A percentile compares a stretch with the other conserved stretches of the same genome.
These are phyloP conservation scores for Rubroshorea leprosula DNA, from an alignment of 345 rosid genomes.

Conservation along the genomic window DNA sequence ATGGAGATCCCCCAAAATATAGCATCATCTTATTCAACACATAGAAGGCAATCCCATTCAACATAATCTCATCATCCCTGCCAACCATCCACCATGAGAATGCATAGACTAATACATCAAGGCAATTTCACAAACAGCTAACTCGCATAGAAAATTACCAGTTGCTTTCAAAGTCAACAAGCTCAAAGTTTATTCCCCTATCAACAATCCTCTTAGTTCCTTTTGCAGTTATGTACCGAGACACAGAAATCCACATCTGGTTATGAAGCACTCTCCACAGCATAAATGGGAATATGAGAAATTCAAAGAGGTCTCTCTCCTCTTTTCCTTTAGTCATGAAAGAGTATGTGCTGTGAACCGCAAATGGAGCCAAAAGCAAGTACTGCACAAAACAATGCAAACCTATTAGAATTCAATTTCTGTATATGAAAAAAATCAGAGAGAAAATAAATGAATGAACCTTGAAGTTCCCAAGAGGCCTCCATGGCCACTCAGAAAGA, in stretches of 20 bases:
- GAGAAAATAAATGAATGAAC: conserved; percentile 10
- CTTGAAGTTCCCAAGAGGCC: conserved; percentile 47
- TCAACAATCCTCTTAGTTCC: conserved; percentile 55
- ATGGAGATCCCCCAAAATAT: conserved; percentile 11
- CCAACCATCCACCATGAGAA: neutral
- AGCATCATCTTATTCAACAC: conserved; percentile 15
- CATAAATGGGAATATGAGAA: conserved; percentile 36
- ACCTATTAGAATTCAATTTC: neutral
- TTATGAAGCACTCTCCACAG: conserved; percentile 48
- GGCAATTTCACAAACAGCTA: neutral
- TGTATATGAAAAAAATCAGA: neutral
- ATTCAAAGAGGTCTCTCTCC: conserved; percentile 32
- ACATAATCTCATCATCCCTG: conserved; percentile 41
- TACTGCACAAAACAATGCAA: conserved; percentile 26
- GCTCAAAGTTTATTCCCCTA: conserved; percentile 60
- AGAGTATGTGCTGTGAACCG: conserved; percentile 23
- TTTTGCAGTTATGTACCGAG: conserved; percentile 51
- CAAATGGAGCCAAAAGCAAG: conserved; percentile 40
- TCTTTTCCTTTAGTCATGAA: conserved; percentile 20
- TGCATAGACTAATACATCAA: neutral
- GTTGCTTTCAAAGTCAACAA: conserved; percentile 54
- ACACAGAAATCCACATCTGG: conserved; percentile 55
- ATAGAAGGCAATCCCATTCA: conserved; percentile 32
- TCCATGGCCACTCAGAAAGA: conserved; percentile 59
- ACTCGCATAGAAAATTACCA: conserved; percentile 22